phyloP scores from a whole-genome alignment of 2,329 filamentous ascomycete species.

The Cladosporium cucumerinum region DNA sequence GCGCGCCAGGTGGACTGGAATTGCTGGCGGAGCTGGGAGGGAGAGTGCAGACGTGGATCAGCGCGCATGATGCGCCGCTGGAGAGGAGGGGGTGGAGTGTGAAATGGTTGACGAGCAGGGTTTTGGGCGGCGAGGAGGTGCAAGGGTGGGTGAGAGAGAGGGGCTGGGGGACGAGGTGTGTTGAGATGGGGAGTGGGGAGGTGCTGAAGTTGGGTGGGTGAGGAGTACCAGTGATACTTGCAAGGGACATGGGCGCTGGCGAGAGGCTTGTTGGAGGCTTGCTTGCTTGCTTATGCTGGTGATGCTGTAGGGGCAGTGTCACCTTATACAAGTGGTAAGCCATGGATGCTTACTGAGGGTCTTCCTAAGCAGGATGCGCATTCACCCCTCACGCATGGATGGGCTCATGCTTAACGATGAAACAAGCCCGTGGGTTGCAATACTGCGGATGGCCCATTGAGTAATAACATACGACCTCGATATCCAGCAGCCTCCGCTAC shows the following conservation, averaged over 20 bases:
- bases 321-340: not conserved
- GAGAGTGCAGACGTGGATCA: conserved; percentile 59
- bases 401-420: not conserved
- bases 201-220: not conserved
- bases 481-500: not conserved
- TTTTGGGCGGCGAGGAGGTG: conserved; percentile 47
- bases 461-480: not conserved
- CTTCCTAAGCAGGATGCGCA: not conserved
- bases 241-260: not conserved
- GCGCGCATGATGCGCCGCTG: conserved; percentile 60
- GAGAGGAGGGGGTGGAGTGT: conserved; percentile 53
- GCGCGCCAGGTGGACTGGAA: conserved; percentile 55
- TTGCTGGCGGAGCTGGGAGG: conserved; percentile 55
- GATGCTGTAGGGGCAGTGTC: not conserved
- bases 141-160: conserved; percentile 34
- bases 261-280: not conserved
- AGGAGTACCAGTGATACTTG: not conserved
- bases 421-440: not conserved
- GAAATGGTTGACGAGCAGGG: conserved; percentile 48
- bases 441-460: not conserved
- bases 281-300: not conserved
- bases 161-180: conserved; percentile 19
- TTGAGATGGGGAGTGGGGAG: conserved; percentile 6
- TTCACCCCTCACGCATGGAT: not conserved
- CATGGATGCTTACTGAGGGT: not conserved